Evolutionary conservation across 192 early-diverging fungal genomes (phyloP).

Genomic region (Jimgerdemannia lactiflua): DNA sequence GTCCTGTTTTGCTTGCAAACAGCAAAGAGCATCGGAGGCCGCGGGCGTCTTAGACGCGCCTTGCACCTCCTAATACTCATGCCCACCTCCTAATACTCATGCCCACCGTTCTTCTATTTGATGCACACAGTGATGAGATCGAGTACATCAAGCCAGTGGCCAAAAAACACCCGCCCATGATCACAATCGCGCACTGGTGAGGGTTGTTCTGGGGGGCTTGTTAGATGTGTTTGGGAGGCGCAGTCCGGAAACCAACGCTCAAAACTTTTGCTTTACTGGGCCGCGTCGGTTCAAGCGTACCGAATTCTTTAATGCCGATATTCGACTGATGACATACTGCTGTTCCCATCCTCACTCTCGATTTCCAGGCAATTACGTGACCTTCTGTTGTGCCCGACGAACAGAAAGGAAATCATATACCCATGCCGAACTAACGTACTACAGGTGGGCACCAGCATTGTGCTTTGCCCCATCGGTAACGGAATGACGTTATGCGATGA

Average conservation of each 20-base stretch:
- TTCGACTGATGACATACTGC: conserved; percentile 3
- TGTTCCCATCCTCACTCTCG: background rate
- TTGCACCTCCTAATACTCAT: background rate
- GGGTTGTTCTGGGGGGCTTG: background rate
- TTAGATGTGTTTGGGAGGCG: too few species aligned
- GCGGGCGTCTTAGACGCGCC: too few species aligned
- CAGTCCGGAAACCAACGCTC: too few species aligned
- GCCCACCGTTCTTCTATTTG: background rate
- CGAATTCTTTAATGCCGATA: background rate
- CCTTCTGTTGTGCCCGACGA: conserved; percentile 74
- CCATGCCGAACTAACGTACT: conserved; percentile 70
- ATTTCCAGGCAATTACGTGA: conserved; percentile 86
- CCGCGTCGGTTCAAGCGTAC: background rate
- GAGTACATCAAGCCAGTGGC: conserved; percentile 36
- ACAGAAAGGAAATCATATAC: conserved; percentile 74
- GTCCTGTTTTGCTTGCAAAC: background rate
- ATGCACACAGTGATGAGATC: background rate
- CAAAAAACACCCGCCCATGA: conserved; percentile 67
- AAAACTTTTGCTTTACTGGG: too few species aligned
- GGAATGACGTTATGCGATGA: too few species aligned
- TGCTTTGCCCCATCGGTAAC: too few species aligned
- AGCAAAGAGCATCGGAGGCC: too few species aligned
- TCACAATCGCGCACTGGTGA: conserved; percentile 92
- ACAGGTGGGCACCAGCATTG: conserved; percentile 7
- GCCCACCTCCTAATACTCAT: background rate